These are phyloP conservation scores for Tympanopsis confertula DNA, from an alignment of 2,329 filamentous ascomycete genomes.

Conservation along the genomic window DNA sequence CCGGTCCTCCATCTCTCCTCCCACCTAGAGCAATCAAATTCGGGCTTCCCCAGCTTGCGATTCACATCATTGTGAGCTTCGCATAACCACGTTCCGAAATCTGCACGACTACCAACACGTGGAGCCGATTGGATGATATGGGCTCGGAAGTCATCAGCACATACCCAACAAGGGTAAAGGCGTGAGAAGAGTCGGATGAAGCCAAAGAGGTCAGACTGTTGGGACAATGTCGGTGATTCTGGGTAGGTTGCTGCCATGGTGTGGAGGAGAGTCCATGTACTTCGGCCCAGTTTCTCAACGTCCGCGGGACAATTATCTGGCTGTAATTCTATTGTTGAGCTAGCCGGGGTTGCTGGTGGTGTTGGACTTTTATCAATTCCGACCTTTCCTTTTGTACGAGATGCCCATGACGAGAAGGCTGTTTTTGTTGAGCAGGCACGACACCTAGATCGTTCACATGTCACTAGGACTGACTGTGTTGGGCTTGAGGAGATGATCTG, in stretches of 20 bases:
- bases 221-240: conserved; percentile 45
- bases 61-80: conserved; percentile 83
- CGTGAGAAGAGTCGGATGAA: conserved; percentile 76
- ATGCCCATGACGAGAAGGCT: too few relatives aligned
- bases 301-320: conserved; percentile 92
- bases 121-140: conserved; percentile 70
- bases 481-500: too few relatives aligned
- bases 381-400: too few relatives aligned
- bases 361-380: too few relatives aligned
- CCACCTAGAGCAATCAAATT: conserved; percentile 84
- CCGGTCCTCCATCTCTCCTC: conserved; percentile 90
- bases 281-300: conserved; percentile 74
- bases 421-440: too few relatives aligned
- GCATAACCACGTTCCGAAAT: conserved; percentile 75
- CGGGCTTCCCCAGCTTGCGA: conserved; percentile 75
- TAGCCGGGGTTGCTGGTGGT: too few relatives aligned
- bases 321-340: too few relatives aligned
- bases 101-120: conserved; percentile 41
- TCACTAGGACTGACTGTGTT: too few relatives aligned
- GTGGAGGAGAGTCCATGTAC: conserved; percentile 88
- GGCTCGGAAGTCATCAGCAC: conserved; percentile 77
- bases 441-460: too few relatives aligned
- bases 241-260: conserved; percentile 84
- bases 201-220: conserved; percentile 65
- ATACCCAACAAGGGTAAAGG: conserved; percentile 91